These are phyloP conservation scores for Penicillium psychrosexuale DNA, from an alignment of 2,329 filamentous ascomycete species.

Conservation along the genomic window DNA sequence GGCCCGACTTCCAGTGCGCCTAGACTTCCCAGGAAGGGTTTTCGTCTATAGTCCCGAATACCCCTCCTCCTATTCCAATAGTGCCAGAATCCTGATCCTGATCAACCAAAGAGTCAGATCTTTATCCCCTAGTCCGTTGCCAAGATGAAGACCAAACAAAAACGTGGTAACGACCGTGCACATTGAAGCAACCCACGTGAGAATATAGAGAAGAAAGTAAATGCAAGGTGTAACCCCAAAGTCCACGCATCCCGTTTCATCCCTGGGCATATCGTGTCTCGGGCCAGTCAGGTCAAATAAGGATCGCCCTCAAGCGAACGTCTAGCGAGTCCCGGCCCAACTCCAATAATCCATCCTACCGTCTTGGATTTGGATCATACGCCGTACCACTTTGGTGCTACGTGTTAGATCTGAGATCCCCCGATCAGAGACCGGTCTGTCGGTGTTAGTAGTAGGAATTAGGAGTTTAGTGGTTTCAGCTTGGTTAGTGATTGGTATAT, in stretches of 20 bases:
- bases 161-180: slow-evolving; percentile 7
- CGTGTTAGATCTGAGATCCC: slow-evolving; percentile 7
- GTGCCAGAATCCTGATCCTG: neutral
- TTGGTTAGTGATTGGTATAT: neutral
- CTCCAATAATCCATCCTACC: slow-evolving; percentile 7
- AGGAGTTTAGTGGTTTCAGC: neutral
- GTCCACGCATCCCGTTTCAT: slow-evolving; percentile 22
- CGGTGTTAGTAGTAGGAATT: neutral
- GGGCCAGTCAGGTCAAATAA: slow-evolving; percentile 17
- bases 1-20: neutral
- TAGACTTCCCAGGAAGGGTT: neutral
- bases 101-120: slow-evolving; percentile 22
- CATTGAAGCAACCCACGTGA: slow-evolving; percentile 6
- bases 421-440: slow-evolving; percentile 1
- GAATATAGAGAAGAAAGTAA: neutral
- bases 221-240: slow-evolving; percentile 18
- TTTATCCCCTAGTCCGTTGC: slow-evolving; percentile 27
- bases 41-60: neutral
- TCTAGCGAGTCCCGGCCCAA: slow-evolving; percentile 10
- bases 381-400: slow-evolving; percentile 2
- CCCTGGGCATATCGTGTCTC: slow-evolving; percentile 19
- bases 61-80: neutral
- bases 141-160: slow-evolving; percentile 12
- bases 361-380: slow-evolving; percentile 4
- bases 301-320: slow-evolving; percentile 10